Conservation (phyloP, 495 filamentous ascomycete species). For the Podospora bellae-mahoneyi region DNA sequence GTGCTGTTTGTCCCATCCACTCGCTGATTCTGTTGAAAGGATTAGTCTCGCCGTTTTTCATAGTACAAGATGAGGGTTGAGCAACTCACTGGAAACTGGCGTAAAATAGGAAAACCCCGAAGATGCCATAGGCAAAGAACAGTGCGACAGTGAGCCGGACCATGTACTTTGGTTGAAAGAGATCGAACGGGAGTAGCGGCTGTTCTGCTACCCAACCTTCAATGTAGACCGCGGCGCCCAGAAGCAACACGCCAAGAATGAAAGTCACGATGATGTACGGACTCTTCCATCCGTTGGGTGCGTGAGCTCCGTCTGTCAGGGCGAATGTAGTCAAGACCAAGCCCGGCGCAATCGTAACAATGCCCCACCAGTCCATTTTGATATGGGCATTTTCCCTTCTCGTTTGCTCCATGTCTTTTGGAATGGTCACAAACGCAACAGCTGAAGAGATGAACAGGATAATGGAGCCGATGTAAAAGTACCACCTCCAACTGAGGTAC, state of each 20-base stretch:
- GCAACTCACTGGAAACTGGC: conserved; percentile 68
- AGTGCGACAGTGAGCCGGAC: conserved; percentile 61
- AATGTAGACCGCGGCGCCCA: conserved; percentile 62
- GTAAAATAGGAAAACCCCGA: conserved; percentile 77
- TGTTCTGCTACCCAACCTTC: conserved; percentile 72
- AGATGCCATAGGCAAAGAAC: conserved; percentile 71
- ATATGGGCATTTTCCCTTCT: conserved; percentile 37
- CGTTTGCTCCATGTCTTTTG: conserved; percentile 54
- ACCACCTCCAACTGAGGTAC: conserved; percentile 68
- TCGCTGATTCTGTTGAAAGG: conserved; percentile 53
- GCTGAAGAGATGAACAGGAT: conserved; percentile 43
- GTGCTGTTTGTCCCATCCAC: conserved; percentile 60
- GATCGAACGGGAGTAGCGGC: conserved; percentile 69
- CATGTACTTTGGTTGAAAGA: conserved; percentile 74
- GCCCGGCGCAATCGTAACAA: conserved; percentile 59
- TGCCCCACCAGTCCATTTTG: conserved; percentile 57
- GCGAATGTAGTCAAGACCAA: conserved; percentile 73
- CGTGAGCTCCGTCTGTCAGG: conserved; percentile 70
- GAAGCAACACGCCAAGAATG: conserved; percentile 54
- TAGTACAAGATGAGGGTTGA: conserved; percentile 12
- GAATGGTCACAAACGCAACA: conserved; percentile 63
- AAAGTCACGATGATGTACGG: conserved; percentile 67
- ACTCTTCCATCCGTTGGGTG: conserved; percentile 65
- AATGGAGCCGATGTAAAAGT: conserved; percentile 71
- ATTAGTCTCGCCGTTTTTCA: not conserved